Evolutionary conservation across 2,329 filamentous ascomycete species (phyloP).

Genomic region (Dendrostoma leiphaemia): DNA sequence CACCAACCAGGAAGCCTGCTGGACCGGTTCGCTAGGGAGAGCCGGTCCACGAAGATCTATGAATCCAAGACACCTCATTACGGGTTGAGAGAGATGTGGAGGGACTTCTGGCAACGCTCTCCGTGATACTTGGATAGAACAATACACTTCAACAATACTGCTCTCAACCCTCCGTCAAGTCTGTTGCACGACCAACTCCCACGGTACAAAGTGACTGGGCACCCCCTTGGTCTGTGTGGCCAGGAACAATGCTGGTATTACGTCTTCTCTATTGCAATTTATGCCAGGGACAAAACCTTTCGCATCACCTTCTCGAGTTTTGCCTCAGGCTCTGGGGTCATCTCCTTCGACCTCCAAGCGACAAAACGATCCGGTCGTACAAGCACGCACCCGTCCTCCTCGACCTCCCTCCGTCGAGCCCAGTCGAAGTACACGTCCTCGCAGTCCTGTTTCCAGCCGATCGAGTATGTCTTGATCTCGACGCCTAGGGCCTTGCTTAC

Average conservation of each 20-base stretch:
- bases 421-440: slow-evolving; percentile 64
- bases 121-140: not conserved
- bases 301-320: slow-evolving; percentile 24
- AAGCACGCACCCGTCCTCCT: slow-evolving; percentile 57
- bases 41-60: slow-evolving; percentile 59
- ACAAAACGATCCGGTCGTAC: slow-evolving; percentile 59
- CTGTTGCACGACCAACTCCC: too few relatives aligned
- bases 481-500: slow-evolving; percentile 40
- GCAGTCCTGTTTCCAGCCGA: slow-evolving; percentile 58
- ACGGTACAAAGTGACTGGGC: too few relatives aligned
- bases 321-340: slow-evolving; percentile 16
- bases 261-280: not conserved
- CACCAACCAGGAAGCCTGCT: slow-evolving; percentile 51
- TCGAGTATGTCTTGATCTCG: slow-evolving; percentile 45
- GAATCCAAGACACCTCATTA: slow-evolving; percentile 77
- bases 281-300: slow-evolving; percentile 17
- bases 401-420: slow-evolving; percentile 49
- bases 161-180: too few relatives aligned
- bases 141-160: not conserved
- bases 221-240: too few relatives aligned
- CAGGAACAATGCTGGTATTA: too few relatives aligned
- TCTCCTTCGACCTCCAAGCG: slow-evolving; percentile 42
- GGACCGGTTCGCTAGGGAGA: slow-evolving; percentile 54
- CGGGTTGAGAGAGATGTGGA: slow-evolving; percentile 87
- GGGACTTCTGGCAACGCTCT: slow-evolving; percentile 63